Conservation (phyloP, 106 monocot species). For the Dioscorea dumetorum region DNA sequence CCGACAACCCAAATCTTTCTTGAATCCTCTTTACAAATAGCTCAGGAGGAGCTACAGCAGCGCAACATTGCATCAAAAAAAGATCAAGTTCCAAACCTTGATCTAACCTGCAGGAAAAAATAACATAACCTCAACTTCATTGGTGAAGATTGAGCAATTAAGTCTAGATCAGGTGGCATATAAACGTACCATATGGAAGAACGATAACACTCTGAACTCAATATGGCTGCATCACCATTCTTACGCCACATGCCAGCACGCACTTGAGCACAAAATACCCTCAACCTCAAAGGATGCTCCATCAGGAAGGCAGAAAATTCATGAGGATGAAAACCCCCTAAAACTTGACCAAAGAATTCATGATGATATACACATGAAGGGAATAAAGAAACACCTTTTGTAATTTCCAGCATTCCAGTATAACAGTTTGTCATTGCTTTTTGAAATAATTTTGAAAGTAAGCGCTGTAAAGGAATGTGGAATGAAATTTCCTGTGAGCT, state of each 20-base stretch:
- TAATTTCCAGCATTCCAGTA: slow-evolving; percentile 16
- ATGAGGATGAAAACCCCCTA: slow-evolving; percentile 51
- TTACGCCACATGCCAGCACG: slow-evolving; percentile 97
- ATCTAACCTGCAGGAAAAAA: slow-evolving; percentile 49
- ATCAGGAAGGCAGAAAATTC: slow-evolving; percentile 76
- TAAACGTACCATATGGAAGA: slow-evolving; percentile 47
- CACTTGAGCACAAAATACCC: slow-evolving; percentile 93
- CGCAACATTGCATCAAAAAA: slow-evolving; percentile 94
- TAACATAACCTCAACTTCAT: slow-evolving; percentile 2
- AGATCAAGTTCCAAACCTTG: slow-evolving; percentile 80
- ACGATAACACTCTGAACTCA: slow-evolving; percentile 61
- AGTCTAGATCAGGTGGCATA: neutral
- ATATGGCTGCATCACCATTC: slow-evolving; percentile 76
- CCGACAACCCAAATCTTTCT: slow-evolving; percentile 82
- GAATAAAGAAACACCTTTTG: neutral
- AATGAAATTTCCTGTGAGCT: slow-evolving; percentile 86
- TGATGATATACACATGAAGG: slow-evolving; percentile 5
- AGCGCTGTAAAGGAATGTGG: slow-evolving; percentile 90
- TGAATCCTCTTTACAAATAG: slow-evolving; percentile 68
- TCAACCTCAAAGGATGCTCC: slow-evolving; percentile 86
- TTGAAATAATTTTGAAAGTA: slow-evolving; percentile 60
- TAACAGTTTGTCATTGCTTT: slow-evolving; percentile 56
- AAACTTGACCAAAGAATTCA: slow-evolving; percentile 51
- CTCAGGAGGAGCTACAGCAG: slow-evolving; percentile 93
- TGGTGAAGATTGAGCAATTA: neutral